Percentiles rank a stretch among this genome's conserved stretches.
phyloP scores from a whole-genome alignment of 768 basidiomycete genomes.

The Dacryopinax spathularia region DNA sequence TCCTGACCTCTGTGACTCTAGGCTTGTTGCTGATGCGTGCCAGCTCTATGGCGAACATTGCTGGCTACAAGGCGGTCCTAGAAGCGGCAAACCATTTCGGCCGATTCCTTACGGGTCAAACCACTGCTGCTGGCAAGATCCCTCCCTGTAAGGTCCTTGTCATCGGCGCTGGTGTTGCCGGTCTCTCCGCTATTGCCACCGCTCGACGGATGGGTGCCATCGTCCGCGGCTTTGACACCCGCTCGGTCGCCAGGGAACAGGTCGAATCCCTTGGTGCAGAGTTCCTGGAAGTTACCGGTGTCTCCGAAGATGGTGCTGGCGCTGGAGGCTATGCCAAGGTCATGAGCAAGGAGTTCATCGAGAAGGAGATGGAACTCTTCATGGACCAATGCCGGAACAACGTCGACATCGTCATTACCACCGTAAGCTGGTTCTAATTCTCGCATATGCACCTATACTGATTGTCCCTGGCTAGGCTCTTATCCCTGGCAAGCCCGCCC shows the following conservation, averaged over 20 bases:
- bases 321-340: slow-evolving; percentile 78
- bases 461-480: slow-evolving; percentile 32
- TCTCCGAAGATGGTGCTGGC: slow-evolving; percentile 71
- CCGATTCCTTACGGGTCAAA: slow-evolving; percentile 78
- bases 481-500: slow-evolving; percentile 76
- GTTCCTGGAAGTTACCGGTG: slow-evolving; percentile 57
- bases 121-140: slow-evolving; percentile 82
- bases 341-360: slow-evolving; percentile 82
- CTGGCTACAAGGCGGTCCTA: slow-evolving; percentile 84
- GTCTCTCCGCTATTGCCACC: slow-evolving; percentile 75
- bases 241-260: slow-evolving; percentile 73
- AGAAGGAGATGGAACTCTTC: slow-evolving; percentile 78
- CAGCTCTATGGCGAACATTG: slow-evolving; percentile 87
- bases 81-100: slow-evolving; percentile 85
- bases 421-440: slow-evolving; percentile 19
- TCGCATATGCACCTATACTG: neutral
- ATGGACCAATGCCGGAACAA: slow-evolving; percentile 68
- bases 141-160: slow-evolving; percentile 77
- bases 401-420: slow-evolving; percentile 80
- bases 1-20: neutral
- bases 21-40: neutral
- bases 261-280: slow-evolving; percentile 82
- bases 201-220: slow-evolving; percentile 75
- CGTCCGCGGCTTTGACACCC: slow-evolving; percentile 77
- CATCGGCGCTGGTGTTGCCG: slow-evolving; percentile 81